Evolutionary conservation across 257 asterid species (phyloP).

Genomic region (Salvia splendens): DNA sequence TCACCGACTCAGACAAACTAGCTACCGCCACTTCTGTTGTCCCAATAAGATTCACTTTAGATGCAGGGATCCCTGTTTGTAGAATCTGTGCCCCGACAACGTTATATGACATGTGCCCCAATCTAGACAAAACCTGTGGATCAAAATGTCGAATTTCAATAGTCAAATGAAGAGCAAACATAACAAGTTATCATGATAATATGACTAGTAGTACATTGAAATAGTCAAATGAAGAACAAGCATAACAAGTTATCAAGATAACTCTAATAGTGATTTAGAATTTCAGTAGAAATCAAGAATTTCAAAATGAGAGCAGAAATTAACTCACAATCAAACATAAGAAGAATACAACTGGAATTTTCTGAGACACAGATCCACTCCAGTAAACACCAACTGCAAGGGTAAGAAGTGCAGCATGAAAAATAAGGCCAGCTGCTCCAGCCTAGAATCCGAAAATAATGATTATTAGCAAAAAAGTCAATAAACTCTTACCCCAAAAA

Average conservation of each 20-base stretch:
- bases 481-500: slow-evolving; percentile 5
- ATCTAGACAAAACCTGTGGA: slow-evolving; percentile 75
- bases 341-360: slow-evolving; percentile 69
- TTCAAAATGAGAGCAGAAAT: slow-evolving; percentile 21
- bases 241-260: too few species aligned
- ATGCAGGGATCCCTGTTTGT: slow-evolving; percentile 94
- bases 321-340: slow-evolving; percentile 79
- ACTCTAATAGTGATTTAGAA: slow-evolving; percentile 16
- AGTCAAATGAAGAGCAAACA: slow-evolving; percentile 19
- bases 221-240: too few species aligned
- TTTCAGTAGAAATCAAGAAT: slow-evolving; percentile 9
- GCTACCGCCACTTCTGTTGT: slow-evolving; percentile 89
- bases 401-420: slow-evolving; percentile 89
- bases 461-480: slow-evolving; percentile 23
- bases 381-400: slow-evolving; percentile 83
- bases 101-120: slow-evolving; percentile 95
- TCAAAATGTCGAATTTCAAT: slow-evolving; percentile 4
- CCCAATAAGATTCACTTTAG: slow-evolving; percentile 95
- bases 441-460: slow-evolving; percentile 57
- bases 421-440: slow-evolving; percentile 92
- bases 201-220: too few species aligned
- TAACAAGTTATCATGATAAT: background rate
- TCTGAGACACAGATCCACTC: slow-evolving; percentile 77
- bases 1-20: slow-evolving; percentile 83
- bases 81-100: slow-evolving; percentile 87